Evolutionary conservation across 2,329 filamentous ascomycete genomes (phyloP).

Genomic region (Colletotrichum sp.): DNA sequence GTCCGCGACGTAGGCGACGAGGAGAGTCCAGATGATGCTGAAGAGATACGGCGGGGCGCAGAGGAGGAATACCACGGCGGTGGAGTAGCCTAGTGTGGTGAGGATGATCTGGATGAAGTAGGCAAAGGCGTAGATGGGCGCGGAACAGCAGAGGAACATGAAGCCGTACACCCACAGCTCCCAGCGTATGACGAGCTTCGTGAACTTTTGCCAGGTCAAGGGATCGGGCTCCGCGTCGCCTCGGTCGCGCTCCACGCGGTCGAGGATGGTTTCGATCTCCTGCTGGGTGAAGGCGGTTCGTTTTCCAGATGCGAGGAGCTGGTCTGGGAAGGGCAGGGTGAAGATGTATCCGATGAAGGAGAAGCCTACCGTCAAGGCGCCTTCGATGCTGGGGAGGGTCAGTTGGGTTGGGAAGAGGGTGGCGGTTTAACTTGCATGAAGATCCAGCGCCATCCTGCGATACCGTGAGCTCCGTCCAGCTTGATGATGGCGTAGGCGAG

Average conservation of each 20-base stretch:
- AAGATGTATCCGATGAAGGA: conserved; percentile 25
- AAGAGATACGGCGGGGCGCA: background rate
- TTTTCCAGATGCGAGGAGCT: conserved; percentile 18
- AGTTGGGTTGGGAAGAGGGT: conserved; percentile 5
- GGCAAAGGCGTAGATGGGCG: conserved; percentile 64
- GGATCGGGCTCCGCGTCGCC: conserved; percentile 41
- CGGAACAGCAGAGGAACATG: conserved; percentile 51
- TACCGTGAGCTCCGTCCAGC: conserved; percentile 46
- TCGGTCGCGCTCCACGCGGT: conserved; percentile 44
- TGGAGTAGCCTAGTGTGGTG: conserved; percentile 28
- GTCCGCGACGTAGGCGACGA: background rate
- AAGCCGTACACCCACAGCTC: conserved; percentile 47
- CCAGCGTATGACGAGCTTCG: conserved; percentile 35
- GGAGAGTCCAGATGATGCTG: background rate
- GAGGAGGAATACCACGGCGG: conserved; percentile 31
- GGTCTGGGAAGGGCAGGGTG: conserved; percentile 27
- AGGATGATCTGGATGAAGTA: conserved; percentile 70
- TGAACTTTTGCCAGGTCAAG: conserved; percentile 37
- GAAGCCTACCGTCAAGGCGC: conserved; percentile 31
- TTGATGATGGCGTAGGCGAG: conserved; percentile 33
- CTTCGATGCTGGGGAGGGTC: conserved; percentile 1
- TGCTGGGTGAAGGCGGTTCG: background rate
- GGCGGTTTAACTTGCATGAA: conserved; percentile 23
- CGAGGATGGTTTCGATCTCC: conserved; percentile 31
- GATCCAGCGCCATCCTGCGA: conserved; percentile 39